Conservation (phyloP, 2,329 filamentous ascomycete genomes). For the Hypoxylon sp. region DNA sequence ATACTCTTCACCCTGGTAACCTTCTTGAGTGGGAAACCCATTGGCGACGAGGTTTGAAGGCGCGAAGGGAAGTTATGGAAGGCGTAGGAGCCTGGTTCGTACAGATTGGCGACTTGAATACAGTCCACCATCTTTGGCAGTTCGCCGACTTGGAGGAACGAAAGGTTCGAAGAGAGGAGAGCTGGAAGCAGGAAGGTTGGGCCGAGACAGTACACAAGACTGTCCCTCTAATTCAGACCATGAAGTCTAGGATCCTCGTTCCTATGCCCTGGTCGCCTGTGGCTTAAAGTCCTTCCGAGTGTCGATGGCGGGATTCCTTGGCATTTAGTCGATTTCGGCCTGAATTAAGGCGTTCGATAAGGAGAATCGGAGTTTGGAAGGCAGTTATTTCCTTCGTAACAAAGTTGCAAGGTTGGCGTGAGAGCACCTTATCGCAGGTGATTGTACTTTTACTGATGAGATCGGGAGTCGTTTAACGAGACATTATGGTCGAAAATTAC, state of each 20-base stretch:
- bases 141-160: conserved; percentile 97
- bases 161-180: conserved; percentile 90
- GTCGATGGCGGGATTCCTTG: neutral
- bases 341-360: conserved; percentile 31
- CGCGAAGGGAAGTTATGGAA: conserved; percentile 96
- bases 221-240: conserved; percentile 93
- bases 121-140: conserved; percentile 98
- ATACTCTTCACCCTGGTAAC: conserved; percentile 95
- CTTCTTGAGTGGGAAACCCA: conserved; percentile 99
- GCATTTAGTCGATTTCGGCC: conserved; percentile 10
- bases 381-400: conserved; percentile 23
- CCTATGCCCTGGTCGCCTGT: conserved; percentile 98
- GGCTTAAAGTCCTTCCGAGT: conserved; percentile 64
- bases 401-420: conserved; percentile 5
- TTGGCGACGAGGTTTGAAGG: conserved; percentile 92
- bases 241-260: conserved; percentile 94
- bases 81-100: conserved; percentile 99
- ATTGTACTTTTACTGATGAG: conserved; percentile 37
- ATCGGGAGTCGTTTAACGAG: conserved; percentile 16
- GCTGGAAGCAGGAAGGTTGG: conserved; percentile 96
- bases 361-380: conserved; percentile 42
- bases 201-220: conserved; percentile 98
- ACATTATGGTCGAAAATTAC: conserved; percentile 11
- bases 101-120: conserved; percentile 97
- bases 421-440: conserved; percentile 11